Evolutionary conservation across 2,329 filamentous ascomycete genomes (phyloP), one percentile per base, ranked within the genome.

Genomic region (Lasiodiplodia theobromae): DNA sequence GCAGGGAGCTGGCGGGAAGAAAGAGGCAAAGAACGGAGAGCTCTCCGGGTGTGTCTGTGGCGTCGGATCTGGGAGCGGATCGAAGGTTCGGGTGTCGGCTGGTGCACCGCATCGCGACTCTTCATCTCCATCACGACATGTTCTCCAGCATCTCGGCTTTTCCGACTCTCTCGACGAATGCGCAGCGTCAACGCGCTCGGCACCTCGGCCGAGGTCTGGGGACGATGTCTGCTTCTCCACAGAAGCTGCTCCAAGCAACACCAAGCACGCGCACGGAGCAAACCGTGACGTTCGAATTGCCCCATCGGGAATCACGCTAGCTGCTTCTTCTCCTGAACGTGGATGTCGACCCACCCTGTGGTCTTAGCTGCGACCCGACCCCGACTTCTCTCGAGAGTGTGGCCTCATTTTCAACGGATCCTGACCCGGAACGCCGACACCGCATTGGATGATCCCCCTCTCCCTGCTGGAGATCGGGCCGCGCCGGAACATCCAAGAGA

Each of bases 311-410:
- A 64, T 14, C 2, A 14, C n/a, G 21, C 60, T 64, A 52, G 40
- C 60, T 21, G 16, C 6, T 64, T 52, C 34, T 6, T 16, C 28
- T n/a, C 60, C n/a, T 52, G n/a, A 31, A n/a, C 23, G 11, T 63
- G n/a, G 58, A 51, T 25, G 25, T 28, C 4, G 58, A 14, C 58
- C 44, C 58, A 51, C 58, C 21, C 3, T 25, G 14, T 34, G 58
- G 25, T n/a, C 12, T 60, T 14, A 3, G 21, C 37, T 16, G 56
- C 37, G 37, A 18, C 47, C 51, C 31, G 11, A 31, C 44, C 44
- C 44, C 60, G 60, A 64, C 28, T 64, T 52, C 60, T 64, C 60
- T 64, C 60, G 60, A 64, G 44, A 64, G 40, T 31, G 18, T 64
- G 60, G 44, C 21, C 60, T 64, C 31, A 52, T 52, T n/a, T 52